phyloP scores from a whole-genome alignment of 345 rosid genomes.

The Arabidopsis suecica region DNA sequence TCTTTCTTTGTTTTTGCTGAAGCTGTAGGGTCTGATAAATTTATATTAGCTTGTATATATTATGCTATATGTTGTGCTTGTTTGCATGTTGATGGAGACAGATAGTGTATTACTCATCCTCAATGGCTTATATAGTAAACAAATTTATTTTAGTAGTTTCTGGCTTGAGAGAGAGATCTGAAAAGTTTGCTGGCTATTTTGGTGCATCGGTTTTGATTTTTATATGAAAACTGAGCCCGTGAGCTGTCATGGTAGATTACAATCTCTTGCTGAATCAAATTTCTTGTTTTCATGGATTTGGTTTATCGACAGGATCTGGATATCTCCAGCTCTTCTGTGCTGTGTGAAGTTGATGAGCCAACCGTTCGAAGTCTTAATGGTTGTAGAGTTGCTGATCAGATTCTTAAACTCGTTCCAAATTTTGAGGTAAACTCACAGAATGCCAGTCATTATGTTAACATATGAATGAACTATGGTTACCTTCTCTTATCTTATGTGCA shows the following conservation, averaged over 20 bases:
- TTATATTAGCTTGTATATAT: background rate
- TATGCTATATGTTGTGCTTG: background rate
- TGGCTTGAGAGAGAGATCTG: conserved; percentile 1
- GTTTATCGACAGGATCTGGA: conserved; percentile 74
- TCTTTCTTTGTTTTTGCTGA: conserved; percentile 5
- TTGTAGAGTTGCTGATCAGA: conserved; percentile 98
- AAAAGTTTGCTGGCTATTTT: background rate
- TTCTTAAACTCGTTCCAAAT: conserved; percentile 88
- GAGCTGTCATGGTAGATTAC: conserved; percentile 3
- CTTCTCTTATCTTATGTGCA: conserved; percentile 31
- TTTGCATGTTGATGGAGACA: background rate
- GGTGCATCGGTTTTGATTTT: background rate
- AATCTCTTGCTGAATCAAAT: conserved; percentile 22
- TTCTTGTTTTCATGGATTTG: conserved; percentile 23
- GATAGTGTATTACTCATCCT: background rate
- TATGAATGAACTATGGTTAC: background rate
- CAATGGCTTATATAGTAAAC: background rate
- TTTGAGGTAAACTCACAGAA: conserved; percentile 61
- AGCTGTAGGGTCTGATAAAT: background rate
- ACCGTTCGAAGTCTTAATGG: conserved; percentile 97
- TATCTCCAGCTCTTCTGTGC: conserved; percentile 71
- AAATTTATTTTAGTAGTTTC: background rate
- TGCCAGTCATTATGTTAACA: background rate
- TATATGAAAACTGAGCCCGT: background rate
- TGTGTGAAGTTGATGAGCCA: conserved; percentile 80